phyloP scores from a whole-genome alignment of 2,329 filamentous ascomycete species.

The Alternaria sp. region DNA sequence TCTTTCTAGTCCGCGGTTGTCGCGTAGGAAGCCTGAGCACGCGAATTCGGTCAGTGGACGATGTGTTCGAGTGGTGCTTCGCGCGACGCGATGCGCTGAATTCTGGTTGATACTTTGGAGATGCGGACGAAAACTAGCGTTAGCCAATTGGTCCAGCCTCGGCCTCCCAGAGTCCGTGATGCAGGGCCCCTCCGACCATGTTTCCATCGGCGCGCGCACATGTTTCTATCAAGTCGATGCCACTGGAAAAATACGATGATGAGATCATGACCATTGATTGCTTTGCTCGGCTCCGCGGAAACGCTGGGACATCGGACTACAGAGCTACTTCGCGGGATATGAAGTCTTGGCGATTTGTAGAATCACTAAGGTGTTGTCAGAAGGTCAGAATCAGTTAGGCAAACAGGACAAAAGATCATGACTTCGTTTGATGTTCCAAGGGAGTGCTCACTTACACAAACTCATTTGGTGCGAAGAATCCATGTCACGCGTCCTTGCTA shows the following conservation, averaged over 20 bases:
- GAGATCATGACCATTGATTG: not conserved
- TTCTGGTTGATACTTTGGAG: conserved; percentile 6
- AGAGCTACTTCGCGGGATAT: not conserved
- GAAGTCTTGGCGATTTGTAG: conserved; percentile 8
- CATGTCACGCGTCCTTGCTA: not conserved
- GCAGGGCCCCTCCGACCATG: conserved; percentile 6
- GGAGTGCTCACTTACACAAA: conserved; percentile 5
- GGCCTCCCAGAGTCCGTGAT: not conserved
- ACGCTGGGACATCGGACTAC: not conserved
- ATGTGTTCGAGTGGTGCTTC: conserved; percentile 4
- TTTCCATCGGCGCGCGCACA: conserved; percentile 4
- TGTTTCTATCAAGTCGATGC: not conserved
- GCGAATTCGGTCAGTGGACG: not conserved
- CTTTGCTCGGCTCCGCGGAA: not conserved
- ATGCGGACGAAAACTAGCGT: conserved; percentile 13
- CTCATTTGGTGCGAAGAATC: not conserved
- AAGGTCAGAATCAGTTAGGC: not conserved
- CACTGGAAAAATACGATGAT: not conserved
- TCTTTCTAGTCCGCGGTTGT: not conserved
- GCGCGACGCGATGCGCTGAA: conserved; percentile 10
- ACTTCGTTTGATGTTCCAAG: not conserved
- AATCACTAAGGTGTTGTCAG: conserved; percentile 10
- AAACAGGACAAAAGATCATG: not conserved
- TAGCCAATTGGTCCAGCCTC: conserved; percentile 7
- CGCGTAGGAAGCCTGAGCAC: not conserved